phyloP scores from a whole-genome alignment of 2,329 filamentous ascomycete genomes.

The Chrysosporium queenslandicum region DNA sequence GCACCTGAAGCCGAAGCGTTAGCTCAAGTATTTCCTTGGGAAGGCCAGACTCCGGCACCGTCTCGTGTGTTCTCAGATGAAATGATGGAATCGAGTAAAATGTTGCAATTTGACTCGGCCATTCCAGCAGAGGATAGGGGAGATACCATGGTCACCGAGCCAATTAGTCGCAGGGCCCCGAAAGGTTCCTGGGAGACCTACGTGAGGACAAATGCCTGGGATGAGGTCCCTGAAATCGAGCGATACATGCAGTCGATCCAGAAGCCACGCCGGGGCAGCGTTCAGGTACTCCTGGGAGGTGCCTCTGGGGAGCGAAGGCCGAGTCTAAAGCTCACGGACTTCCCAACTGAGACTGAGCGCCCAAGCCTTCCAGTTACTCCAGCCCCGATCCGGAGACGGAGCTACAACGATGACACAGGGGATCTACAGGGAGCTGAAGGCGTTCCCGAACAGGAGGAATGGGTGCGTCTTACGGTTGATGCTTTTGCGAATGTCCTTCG shows the following conservation, averaged over 20 bases:
- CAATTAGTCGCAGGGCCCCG: constrained; percentile 24
- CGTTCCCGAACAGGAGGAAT: constrained; percentile 78
- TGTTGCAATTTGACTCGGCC: neutral
- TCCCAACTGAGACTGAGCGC: constrained; percentile 69
- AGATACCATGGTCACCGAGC: constrained; percentile 13
- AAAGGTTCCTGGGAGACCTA: constrained; percentile 63
- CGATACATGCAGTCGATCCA: constrained; percentile 72
- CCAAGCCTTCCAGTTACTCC: constrained; percentile 87
- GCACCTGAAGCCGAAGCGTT: constrained; percentile 51
- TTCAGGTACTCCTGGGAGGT: constrained; percentile 30
- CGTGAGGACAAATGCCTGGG: constrained; percentile 80
- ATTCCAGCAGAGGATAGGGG: constrained; percentile 11
- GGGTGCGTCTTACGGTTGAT: constrained; percentile 65
- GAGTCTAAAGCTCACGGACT: constrained; percentile 69
- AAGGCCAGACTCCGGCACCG: constrained; percentile 53
- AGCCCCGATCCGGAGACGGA: constrained; percentile 61
- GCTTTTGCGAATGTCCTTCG: constrained; percentile 36
- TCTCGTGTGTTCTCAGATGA: constrained; percentile 41
- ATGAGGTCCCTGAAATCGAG: constrained; percentile 78
- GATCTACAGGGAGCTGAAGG: constrained; percentile 66
- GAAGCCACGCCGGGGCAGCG: constrained; percentile 47
- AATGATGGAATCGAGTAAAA: constrained; percentile 12
- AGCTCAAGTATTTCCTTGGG: constrained; percentile 83
- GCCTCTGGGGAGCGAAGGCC: constrained; percentile 35
- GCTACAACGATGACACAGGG: constrained; percentile 49